These are phyloP conservation scores for Phytophthora boehmeriae DNA, from an alignment of 352 stramenopile genomes.

Conservation along the genomic window DNA sequence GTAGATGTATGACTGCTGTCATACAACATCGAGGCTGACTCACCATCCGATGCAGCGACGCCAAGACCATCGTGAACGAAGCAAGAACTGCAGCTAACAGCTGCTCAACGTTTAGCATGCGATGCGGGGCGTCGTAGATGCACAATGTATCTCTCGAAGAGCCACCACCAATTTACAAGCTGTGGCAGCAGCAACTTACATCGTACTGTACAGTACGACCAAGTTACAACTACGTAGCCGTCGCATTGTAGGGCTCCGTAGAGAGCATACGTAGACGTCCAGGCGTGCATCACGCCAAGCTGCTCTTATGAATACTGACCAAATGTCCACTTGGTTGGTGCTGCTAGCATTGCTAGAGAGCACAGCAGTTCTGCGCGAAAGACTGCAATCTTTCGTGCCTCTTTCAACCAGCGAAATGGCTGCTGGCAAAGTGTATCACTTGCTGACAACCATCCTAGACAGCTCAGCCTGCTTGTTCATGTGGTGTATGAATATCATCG, in stretches of 20 bases:
- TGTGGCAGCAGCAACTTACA: too few relatives aligned
- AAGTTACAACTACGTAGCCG: too few relatives aligned
- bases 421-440: background rate
- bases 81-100: slow-evolving; percentile 2
- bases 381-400: slow-evolving; percentile 11
- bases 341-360: background rate
- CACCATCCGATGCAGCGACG: too few relatives aligned
- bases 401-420: slow-evolving; percentile 14
- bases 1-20: too few relatives aligned
- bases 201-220: too few relatives aligned
- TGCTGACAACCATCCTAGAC: background rate
- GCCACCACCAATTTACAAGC: too few relatives aligned
- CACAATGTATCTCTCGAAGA: too few relatives aligned
- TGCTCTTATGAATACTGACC: background rate
- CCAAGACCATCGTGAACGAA: background rate
- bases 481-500: slow-evolving; percentile 26
- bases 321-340: background rate
- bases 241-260: slow-evolving; percentile 8
- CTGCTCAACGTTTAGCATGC: too few relatives aligned
- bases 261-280: slow-evolving; percentile 2
- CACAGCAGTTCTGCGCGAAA: background rate
- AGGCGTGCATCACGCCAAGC: too few relatives aligned
- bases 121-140: too few relatives aligned
- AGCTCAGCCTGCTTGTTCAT: slow-evolving; percentile 20
- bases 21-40: too few relatives aligned